phyloP scores from a whole-genome alignment of 257 asterid species.

The Fraxinus pennsylvanica region DNA sequence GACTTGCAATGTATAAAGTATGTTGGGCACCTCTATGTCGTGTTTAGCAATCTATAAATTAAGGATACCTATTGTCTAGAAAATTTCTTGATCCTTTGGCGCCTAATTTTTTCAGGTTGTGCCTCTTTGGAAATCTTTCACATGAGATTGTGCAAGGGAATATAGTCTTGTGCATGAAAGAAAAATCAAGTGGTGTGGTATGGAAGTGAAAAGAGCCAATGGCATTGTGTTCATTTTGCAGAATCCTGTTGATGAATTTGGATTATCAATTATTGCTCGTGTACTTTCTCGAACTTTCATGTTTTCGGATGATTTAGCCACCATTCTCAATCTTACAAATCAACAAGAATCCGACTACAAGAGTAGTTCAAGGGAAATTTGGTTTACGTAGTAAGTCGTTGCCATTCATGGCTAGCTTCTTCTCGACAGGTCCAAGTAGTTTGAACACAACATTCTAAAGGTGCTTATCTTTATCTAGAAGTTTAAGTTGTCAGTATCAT shows the following conservation, averaged over 20 bases:
- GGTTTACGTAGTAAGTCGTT: constrained; percentile 25
- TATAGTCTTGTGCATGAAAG: constrained; percentile 32
- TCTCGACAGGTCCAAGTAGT: constrained; percentile 31
- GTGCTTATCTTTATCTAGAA: neutral
- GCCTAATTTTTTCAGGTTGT: constrained; percentile 15
- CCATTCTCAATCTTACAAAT: constrained; percentile 16
- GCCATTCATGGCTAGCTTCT: constrained; percentile 41
- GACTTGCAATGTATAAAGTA: constrained; percentile 55
- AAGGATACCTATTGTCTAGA: neutral
- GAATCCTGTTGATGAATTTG: constrained; percentile 6
- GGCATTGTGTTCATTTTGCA: constrained; percentile 37
- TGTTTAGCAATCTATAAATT: too few relatives aligned
- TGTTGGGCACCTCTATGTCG: constrained; percentile 32
- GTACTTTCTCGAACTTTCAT: constrained; percentile 27
- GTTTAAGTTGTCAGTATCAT: too few relatives aligned
- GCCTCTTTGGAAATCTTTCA: constrained; percentile 38
- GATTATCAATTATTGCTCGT: constrained; percentile 23
- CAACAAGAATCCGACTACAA: constrained; percentile 26
- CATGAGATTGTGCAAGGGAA: constrained; percentile 34
- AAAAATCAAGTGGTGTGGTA: constrained; percentile 16
- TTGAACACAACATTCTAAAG: constrained; percentile 40
- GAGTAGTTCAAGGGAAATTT: constrained; percentile 23
- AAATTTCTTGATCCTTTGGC: neutral
- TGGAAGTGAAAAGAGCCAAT: constrained; percentile 40
- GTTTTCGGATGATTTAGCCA: constrained; percentile 1